These are phyloP conservation scores for Magnusiomyces magnusii DNA, from an alignment of 1,139 yeast genomes.

Conservation along the genomic window DNA sequence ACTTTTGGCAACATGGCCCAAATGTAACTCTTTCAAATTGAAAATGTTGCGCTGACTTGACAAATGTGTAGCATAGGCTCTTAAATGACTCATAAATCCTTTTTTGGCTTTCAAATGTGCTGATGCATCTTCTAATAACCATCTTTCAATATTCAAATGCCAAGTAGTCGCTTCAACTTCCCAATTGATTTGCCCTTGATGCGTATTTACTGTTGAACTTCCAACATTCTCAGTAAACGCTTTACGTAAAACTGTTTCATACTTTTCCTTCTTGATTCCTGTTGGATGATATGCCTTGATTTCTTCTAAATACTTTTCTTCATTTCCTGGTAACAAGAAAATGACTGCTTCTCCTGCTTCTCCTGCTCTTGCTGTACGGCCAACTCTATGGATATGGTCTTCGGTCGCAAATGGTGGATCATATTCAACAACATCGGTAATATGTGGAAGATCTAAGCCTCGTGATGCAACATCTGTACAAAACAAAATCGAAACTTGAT, in stretches of 20 bases:
- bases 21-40: constrained; percentile 72
- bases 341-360: constrained; percentile 64
- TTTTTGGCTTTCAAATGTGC: constrained; percentile 65
- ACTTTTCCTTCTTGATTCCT: constrained; percentile 48
- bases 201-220: constrained; percentile 14
- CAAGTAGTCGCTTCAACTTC: constrained; percentile 94
- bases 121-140: constrained; percentile 64
- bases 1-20: constrained; percentile 93
- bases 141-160: constrained; percentile 86
- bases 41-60: constrained; percentile 69
- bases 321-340: constrained; percentile 79
- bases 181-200: constrained; percentile 46
- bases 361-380: constrained; percentile 94
- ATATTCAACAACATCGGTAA: constrained; percentile 75
- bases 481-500: constrained; percentile 58
- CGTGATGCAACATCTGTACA: constrained; percentile 94
- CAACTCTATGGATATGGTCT: constrained; percentile 91
- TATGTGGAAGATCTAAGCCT: constrained; percentile 74
- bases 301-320: constrained; percentile 69
- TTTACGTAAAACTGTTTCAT: constrained; percentile 42
- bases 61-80: constrained; percentile 97
- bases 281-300: constrained; percentile 56
- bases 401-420: constrained; percentile 89
- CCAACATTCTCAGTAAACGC: constrained; percentile 42
- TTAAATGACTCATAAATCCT: constrained; percentile 79